Base-by-base conservation (phyloP, 352 stramenopile species). In the Phytophthora citrophthora region DNA sequence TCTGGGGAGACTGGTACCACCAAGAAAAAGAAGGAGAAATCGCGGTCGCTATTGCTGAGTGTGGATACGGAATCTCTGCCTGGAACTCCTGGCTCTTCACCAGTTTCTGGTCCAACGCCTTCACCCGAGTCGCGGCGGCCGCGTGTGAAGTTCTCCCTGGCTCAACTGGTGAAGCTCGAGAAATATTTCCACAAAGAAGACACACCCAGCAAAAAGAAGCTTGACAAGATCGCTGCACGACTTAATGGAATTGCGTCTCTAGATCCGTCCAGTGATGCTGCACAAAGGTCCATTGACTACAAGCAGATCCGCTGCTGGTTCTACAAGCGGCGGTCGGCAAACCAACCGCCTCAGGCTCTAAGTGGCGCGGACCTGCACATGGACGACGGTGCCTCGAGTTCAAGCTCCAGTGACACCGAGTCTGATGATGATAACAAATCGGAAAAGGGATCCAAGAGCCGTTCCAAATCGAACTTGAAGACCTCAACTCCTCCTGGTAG, bases 231-330 rank as follows among this genome's bases (percentile, higher is more conserved):
- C 36, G 84, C 85, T 1, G 74, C 79, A 5, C 86, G 88, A 16
- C 67, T 93, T 20, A 93, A 91, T 54, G 79, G 72, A n/a, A 89
- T 93, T 34, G 85, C 76, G 6, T 70, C 69, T 4, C 46, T 72
- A 11, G 83, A 92, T 32, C 61, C 77, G 4, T 72, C 64, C 24
- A 88, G 81, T 27, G 81, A 91, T 40, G 73, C 72, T 3, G 76
- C 78, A 6, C 81, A 92, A 50, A 70, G 77, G 18, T 79, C 72
- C 13, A 91, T 91, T 50, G 87, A 95, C 66, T 93, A 94, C 74
- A 95, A 95, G 70, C 87, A 95, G 54, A 86, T 95, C 47, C 81
- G 87, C 5, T 90, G 87, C 59, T 95, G 87, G 87, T 95, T 95
- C 67, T 95, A 95, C 74, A 95, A 95, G 64, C 79, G 87, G 12